Conservation (phyloP, 177 flowering plant species). For the Telopea speciosissima region DNA sequence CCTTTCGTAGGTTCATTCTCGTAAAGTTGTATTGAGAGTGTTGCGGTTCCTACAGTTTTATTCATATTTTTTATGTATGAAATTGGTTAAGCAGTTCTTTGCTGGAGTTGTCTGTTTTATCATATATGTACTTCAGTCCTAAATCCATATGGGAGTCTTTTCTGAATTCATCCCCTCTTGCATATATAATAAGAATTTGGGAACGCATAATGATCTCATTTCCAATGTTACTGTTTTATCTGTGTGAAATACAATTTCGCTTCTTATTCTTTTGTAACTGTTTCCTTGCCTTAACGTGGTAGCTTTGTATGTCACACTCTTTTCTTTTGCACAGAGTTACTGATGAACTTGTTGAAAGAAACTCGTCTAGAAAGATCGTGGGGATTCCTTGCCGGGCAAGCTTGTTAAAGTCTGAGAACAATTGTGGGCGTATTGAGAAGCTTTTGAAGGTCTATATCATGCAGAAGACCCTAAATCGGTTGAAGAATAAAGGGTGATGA, state of each 20-base stretch:
- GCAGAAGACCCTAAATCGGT: slow-evolving; percentile 67
- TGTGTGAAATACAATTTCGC: background rate
- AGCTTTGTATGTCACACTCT: background rate
- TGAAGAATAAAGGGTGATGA: slow-evolving; percentile 78
- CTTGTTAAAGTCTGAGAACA: slow-evolving; percentile 52
- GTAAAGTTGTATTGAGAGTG: background rate
- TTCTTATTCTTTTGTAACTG: background rate
- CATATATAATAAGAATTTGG: too few species aligned
- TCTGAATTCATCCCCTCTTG: background rate
- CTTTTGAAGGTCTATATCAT: slow-evolving; percentile 82
- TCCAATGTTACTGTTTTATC: background rate
- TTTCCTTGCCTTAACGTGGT: background rate
- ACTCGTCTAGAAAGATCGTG: slow-evolving; percentile 77
- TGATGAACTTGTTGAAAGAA: slow-evolving; percentile 82
- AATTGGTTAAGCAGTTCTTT: background rate
- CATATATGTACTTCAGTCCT: too few species aligned
- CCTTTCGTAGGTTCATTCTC: background rate
- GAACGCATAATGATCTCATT: too few species aligned
- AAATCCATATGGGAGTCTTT: background rate
- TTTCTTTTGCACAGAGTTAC: slow-evolving; percentile 44
- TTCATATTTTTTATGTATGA: background rate
- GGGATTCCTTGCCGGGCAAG: slow-evolving; percentile 76
- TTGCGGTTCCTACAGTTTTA: background rate
- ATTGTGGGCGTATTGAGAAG: slow-evolving; percentile 49
- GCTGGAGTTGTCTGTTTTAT: too few species aligned